phyloP scores from a whole-genome alignment of 1,139 yeast genomes.

The Candida albicans region DNA sequence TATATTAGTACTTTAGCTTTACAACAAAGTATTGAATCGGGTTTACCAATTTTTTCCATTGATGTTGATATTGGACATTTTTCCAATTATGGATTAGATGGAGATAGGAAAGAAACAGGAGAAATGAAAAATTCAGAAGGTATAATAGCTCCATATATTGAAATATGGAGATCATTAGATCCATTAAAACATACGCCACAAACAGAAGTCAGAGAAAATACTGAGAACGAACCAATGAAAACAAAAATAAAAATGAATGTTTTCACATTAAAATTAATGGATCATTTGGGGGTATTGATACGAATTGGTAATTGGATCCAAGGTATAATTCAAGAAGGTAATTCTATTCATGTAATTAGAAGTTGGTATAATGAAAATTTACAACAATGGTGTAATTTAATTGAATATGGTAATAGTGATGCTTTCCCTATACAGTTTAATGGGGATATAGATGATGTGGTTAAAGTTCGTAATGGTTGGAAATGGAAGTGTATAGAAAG shows the following conservation, averaged over 20 bases:
- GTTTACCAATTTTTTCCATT: constrained; percentile 24
- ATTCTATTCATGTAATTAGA: constrained; percentile 31
- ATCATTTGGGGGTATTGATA: constrained; percentile 44
- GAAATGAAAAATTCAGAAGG: constrained; percentile 53
- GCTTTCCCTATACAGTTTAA: constrained; percentile 26
- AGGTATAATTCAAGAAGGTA: constrained; percentile 46
- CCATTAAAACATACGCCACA: constrained; percentile 33
- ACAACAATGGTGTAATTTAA: constrained; percentile 25
- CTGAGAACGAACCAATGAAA: constrained; percentile 2
- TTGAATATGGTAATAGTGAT: constrained; percentile 26
- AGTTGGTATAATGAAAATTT: constrained; percentile 18
- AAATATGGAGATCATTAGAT: constrained; percentile 58
- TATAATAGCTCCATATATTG: constrained; percentile 46
- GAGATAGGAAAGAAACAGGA: constrained; percentile 56
- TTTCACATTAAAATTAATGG: constrained; percentile 22
- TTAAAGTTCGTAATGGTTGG: not conserved
- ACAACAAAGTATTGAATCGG: constrained; percentile 22
- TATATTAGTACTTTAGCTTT: constrained; percentile 44
- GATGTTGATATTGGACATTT: constrained; percentile 48
- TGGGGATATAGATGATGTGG: constrained; percentile 16
- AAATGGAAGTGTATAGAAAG: constrained; percentile 9
- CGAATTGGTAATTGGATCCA: constrained; percentile 56
- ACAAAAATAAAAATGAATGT: no score
- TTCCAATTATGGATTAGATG: constrained; percentile 39
- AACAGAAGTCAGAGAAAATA: constrained; percentile 27